Percentiles rank a stretch among this genome's conserved stretches.
Conservation (phyloP, 2,329 filamentous ascomycete species). For the Diaporthe citrichinensis region DNA sequence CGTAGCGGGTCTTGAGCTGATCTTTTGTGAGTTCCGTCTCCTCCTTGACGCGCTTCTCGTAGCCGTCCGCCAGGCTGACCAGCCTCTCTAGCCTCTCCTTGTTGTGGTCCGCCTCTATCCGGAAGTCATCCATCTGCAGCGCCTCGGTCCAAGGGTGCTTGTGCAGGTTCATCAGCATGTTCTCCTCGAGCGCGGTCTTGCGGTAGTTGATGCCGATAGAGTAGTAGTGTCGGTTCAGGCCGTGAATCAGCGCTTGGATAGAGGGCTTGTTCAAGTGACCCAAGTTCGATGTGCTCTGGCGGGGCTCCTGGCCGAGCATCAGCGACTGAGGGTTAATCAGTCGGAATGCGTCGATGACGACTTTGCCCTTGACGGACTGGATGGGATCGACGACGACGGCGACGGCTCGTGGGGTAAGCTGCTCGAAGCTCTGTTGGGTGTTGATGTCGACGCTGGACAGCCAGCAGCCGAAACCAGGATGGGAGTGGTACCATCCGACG, state of each 20-base stretch:
- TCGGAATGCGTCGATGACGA: conserved; percentile 98
- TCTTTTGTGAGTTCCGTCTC: conserved; percentile 98
- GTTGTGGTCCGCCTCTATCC: conserved; percentile 85
- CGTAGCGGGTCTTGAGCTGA: conserved; percentile 98
- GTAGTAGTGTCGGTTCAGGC: conserved; percentile 98
- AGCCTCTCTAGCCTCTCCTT: conserved; percentile 90
- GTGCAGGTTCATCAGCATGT: conserved; percentile 99
- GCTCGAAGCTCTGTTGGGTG: conserved; percentile 99
- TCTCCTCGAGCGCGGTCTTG: conserved; percentile 97
- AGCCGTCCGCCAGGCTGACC: conserved; percentile 91
- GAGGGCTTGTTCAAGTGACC: conserved; percentile 99
- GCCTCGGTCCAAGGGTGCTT: conserved; percentile 99
- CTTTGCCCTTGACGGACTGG: conserved; percentile 99
- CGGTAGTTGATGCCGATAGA: conserved; percentile 98
- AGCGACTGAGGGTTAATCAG: conserved; percentile 98
- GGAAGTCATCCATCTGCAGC: conserved; percentile 96
- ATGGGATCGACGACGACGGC: conserved; percentile 99
- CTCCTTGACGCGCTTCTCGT: conserved; percentile 99
- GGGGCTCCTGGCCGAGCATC: conserved; percentile 97
- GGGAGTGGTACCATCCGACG: conserved; percentile 99
- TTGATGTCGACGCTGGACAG: conserved; percentile 99
- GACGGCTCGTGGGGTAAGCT: conserved; percentile 95
- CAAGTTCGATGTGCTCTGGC: conserved; percentile 97
- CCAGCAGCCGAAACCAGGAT: conserved; percentile 99
- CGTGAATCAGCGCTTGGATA: conserved; percentile 99